Percentiles rank a stretch among this genome's conserved stretches.
phyloP scores from a whole-genome alignment of 331 rosid genomes.

The Pyrus hybrid region DNA sequence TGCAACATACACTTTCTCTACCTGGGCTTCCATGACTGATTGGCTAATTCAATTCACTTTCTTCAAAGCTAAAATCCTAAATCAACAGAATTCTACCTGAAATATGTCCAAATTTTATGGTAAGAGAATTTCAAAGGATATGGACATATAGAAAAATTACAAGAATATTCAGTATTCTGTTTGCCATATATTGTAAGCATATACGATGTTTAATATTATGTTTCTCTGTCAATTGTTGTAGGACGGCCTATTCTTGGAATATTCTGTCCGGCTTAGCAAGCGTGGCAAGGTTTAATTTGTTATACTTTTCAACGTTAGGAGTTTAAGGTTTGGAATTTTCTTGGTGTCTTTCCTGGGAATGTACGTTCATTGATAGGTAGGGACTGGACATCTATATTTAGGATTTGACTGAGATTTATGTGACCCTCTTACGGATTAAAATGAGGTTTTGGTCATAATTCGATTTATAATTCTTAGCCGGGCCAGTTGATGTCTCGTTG shows the following conservation, averaged over 20 bases:
- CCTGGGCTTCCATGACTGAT: constrained; percentile 28
- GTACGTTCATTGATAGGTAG: not conserved
- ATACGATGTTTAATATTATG: not conserved
- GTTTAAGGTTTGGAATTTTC: not conserved
- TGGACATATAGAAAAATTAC: not conserved
- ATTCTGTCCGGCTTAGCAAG: not conserved
- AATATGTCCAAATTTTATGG: not conserved
- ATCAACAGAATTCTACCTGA: not conserved
- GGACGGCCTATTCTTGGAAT: not conserved
- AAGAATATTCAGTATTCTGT: not conserved
- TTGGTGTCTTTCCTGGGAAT: not conserved
- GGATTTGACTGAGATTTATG: not conserved
- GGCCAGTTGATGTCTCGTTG: no score
- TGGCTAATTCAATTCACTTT: not conserved
- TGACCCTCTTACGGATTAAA: no score
- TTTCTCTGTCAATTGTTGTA: not conserved
- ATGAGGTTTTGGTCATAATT: no score
- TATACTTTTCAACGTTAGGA: not conserved
- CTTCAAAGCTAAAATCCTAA: not conserved
- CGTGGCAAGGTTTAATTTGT: not conserved
- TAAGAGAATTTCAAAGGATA: not conserved
- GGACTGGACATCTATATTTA: not conserved
- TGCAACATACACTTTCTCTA: constrained; percentile 59
- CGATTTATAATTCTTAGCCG: no score
- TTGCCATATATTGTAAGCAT: not conserved